Base-by-base conservation (phyloP, 1,284 basidiomycete genomes). In the Cystobasidiaceae sp. region DNA sequence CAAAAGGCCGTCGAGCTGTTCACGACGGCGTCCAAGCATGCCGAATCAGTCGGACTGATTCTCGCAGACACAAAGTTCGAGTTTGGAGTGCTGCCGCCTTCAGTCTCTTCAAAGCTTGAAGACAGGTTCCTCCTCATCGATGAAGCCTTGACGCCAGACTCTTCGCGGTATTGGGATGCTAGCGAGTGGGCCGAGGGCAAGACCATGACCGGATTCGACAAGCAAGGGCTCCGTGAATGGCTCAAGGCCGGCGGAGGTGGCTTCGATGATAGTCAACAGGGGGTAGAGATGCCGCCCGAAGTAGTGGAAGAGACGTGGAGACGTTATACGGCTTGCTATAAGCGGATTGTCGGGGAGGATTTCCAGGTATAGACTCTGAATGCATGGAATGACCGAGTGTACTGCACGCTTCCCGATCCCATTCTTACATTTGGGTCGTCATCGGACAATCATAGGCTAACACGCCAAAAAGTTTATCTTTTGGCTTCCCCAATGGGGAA, bases 61-160 rank as follows among this genome's bases (percentile, higher is more conserved):
- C 85, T 99, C 43, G 96, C 93, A 44, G 96, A 99, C 76, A 92
- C 89, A 46, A 92, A 93, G 75, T 90, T 93, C 75, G 90, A 92
- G 77, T 92, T 91, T 73, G 90, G 89, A 3, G 81, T 92, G 44
- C 75, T 87, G 72, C 77, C 68, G 15, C 27, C 71, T 7, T 67
- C 73, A 57, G 59, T 69, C 21, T 67, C 73, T 4, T 8, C 55
- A 46, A 28, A 21, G 11, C 34, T 67, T 70, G 15, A 67, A 63
- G 66, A 74, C 44, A 58, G 39, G 34, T 82, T 97, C 52, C 89
- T 96, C 71, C 83, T 98, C 43, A 87, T 98, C 70, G 96, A 99
- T 77, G 94, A 99, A 76, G 85, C 91, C n/a, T 84, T 99, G 57
- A 98, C 96, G 0, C 93, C 94, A 5, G 96, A 98, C 78, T 96